Percentiles rank a stretch among this genome's conserved stretches.
These are phyloP conservation scores for Paraglomus brasilianum DNA, from an alignment of 192 early-diverging fungal species.

Conservation along the genomic window DNA sequence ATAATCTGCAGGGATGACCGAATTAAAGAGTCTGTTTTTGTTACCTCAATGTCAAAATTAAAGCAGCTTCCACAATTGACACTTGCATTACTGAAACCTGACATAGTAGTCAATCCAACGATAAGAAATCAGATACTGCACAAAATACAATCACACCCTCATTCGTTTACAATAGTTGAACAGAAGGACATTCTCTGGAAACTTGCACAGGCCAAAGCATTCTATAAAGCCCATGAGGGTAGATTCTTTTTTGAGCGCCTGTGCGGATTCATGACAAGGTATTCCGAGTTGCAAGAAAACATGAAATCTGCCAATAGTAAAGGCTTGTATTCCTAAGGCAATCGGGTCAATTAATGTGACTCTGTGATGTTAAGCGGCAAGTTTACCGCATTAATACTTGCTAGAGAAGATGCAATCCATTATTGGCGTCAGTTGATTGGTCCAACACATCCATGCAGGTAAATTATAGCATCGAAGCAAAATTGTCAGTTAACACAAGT, in stretches of 20 bases:
- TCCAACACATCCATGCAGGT: conserved; percentile 65
- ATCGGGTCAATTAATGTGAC: neutral
- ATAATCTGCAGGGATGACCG: too few species aligned
- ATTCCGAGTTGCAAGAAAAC: neutral
- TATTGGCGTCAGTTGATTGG: conserved; percentile 67
- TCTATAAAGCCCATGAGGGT: conserved; percentile 67
- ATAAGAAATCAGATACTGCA: conserved; percentile 41
- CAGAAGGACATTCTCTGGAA: conserved; percentile 54
- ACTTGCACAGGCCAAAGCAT: conserved; percentile 52
- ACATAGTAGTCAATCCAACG: conserved; percentile 61
- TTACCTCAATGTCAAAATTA: too few species aligned
- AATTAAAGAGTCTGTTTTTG: too few species aligned
- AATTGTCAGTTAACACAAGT: neutral
- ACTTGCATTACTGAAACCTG: conserved; percentile 71
- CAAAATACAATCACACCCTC: conserved; percentile 40
- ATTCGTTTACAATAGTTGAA: conserved; percentile 41
- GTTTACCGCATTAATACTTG: conserved; percentile 59
- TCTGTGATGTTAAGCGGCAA: neutral
- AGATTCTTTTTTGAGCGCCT: conserved; percentile 70
- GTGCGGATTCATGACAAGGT: conserved; percentile 73
- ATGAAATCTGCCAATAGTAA: neutral
- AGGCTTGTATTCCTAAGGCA: neutral
- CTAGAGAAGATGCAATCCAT: conserved; percentile 54
- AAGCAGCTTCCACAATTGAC: conserved; percentile 46
- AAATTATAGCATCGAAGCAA: conserved; percentile 8